Evolutionary conservation across 352 stramenopile genomes (phyloP), one percentile per base, ranked within the genome.

Genomic region (Albugo candida): DNA sequence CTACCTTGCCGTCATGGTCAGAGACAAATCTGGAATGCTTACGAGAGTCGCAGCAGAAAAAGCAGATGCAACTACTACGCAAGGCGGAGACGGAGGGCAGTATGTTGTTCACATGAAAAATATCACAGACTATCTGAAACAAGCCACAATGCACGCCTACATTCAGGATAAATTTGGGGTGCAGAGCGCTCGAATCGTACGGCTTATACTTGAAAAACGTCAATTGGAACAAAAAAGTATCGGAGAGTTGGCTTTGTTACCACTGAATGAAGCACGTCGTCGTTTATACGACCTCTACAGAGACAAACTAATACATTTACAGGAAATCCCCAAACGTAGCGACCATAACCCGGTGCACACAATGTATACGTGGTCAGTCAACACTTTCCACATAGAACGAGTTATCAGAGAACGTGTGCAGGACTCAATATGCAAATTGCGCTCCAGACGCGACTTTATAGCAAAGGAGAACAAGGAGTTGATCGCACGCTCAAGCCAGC

Each of bases 91-190:
- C 37, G 79, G 79, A 16, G 79, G 79, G n/a, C 76, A 85, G 51
- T 92, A 89, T 50, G 76, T 83, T 18, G 76, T 92, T 24, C 79
- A 92, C 56, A 87, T 92, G 74, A 67, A 83, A 51, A 92, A 92
- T 61, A 88, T 92, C 48, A 60, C 87, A 17, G 59, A 69, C 37
- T 86, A 83, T 45, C 47, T 92, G 21, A 60, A 70, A 39, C 79
- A 83, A 36, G 78, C 66, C 51, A 87, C 76, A 27, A 75, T 74
- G 3, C 79, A 87, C 53, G 62, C 76, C 45, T 92, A 85, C 49
- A 54, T 92, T 1, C 61, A 81, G 36, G 79, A 92, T 34, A 83
- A 80, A 54, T 88, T 71, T 48, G 79, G 79, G 50, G 67, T 80
- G 14, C 62, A 63, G 34, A 92, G 76, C 47, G 79, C 79, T 42